These are phyloP conservation scores for Haberlea rhodopensis DNA, from an alignment of 257 asterid species.

Conservation along the genomic window DNA sequence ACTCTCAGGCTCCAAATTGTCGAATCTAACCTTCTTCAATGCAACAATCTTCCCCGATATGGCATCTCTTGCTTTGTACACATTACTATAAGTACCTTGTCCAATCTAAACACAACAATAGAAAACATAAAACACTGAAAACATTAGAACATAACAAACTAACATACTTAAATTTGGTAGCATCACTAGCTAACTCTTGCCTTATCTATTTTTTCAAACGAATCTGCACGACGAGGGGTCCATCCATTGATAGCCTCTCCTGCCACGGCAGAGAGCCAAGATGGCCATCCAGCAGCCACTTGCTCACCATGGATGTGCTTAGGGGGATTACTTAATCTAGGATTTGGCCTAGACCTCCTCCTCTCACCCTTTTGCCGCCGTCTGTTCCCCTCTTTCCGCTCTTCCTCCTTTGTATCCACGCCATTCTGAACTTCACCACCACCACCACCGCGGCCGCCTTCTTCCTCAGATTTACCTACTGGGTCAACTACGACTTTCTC, in stretches of 20 bases:
- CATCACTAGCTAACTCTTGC: constrained; percentile 33
- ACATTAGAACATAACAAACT: constrained; percentile 21
- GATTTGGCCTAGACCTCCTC: constrained; percentile 75
- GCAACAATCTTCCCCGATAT: constrained; percentile 68
- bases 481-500: constrained; percentile 54
- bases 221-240: constrained; percentile 87
- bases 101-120: constrained; percentile 60
- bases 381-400: constrained; percentile 39
- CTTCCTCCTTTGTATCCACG: constrained; percentile 47
- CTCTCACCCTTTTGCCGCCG: constrained; percentile 51
- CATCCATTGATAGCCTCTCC: constrained; percentile 88
- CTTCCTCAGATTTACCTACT: constrained; percentile 42
- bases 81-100: constrained; percentile 86
- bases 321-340: constrained; percentile 78
- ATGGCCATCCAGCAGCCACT: constrained; percentile 94
- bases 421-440: constrained; percentile 52
- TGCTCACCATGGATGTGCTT: constrained; percentile 80
- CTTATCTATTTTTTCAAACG: constrained; percentile 81
- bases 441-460: constrained; percentile 34
- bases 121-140: constrained; percentile 18
- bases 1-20: constrained; percentile 88
- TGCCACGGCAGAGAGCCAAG: constrained; percentile 85
- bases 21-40: constrained; percentile 79
- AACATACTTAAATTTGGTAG: constrained; percentile 20
- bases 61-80: constrained; percentile 80